Evolutionary conservation across 2,329 filamentous ascomycete genomes (phyloP).

Genomic region (Aspergillaceae sp.): DNA sequence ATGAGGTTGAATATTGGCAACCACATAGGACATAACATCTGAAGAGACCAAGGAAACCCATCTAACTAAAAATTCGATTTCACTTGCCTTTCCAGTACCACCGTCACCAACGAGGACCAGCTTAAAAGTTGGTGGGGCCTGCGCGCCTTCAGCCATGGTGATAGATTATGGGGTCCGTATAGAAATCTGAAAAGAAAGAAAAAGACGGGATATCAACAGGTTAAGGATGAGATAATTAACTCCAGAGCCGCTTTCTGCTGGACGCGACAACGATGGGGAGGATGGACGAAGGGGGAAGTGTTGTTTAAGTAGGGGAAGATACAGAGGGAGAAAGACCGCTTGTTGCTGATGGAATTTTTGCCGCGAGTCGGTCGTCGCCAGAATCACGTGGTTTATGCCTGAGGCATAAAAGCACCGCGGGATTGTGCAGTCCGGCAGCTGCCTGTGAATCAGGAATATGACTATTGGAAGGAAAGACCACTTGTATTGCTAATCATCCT

Average conservation of each 20-base stretch:
- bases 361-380: constrained; percentile 8
- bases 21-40: neutral
- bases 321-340: constrained; percentile 16
- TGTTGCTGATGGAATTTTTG: constrained; percentile 28
- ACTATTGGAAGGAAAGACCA: no score
- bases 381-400: constrained; percentile 14
- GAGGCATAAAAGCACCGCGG: constrained; percentile 15
- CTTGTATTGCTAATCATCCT: no score
- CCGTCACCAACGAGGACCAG: constrained; percentile 98
- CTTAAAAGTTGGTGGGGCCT: constrained; percentile 80
- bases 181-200: neutral
- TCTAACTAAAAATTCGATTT: constrained; percentile 1
- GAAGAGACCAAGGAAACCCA: neutral
- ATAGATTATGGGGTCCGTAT: constrained; percentile 3
- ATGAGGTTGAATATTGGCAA: neutral
- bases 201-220: constrained; percentile 7
- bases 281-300: constrained; percentile 6
- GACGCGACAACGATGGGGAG: constrained; percentile 14
- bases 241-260: constrained; percentile 11
- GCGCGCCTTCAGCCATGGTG: constrained; percentile 53
- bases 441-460: no score
- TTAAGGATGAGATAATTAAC: neutral
- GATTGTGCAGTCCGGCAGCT: neutral
- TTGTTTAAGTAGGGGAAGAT: constrained; percentile 18
- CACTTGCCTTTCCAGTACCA: constrained; percentile 93